phyloP scores from a whole-genome alignment of 2,329 filamentous ascomycete genomes.

The Xylariaceae sp. region DNA sequence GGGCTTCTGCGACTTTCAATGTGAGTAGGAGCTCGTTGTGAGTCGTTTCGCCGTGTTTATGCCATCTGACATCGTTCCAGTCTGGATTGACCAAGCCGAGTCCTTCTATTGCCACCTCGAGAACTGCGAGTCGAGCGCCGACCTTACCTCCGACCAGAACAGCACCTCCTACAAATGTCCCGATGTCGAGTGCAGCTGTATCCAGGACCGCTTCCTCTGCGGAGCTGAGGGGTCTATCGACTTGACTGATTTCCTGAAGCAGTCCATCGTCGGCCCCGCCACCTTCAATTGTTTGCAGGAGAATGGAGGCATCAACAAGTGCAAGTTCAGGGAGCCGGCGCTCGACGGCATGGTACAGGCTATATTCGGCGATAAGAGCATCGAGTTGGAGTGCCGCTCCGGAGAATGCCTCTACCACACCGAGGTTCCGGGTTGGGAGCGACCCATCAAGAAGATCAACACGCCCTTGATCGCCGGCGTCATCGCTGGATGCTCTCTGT shows the following conservation, averaged over 20 bases:
- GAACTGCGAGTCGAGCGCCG: slow-evolving; percentile 66
- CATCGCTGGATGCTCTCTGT: slow-evolving; percentile 78
- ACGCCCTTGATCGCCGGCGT: slow-evolving; percentile 91
- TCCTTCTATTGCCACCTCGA: slow-evolving; percentile 94
- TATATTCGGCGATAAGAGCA: slow-evolving; percentile 88
- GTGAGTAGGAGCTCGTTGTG: slow-evolving; percentile 46
- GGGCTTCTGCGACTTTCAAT: slow-evolving; percentile 87
- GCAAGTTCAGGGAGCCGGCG: slow-evolving; percentile 80
- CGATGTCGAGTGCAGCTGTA: slow-evolving; percentile 77
- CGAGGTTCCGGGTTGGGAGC: slow-evolving; percentile 82
- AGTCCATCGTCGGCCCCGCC: slow-evolving; percentile 81
- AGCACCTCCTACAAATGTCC: slow-evolving; percentile 79
- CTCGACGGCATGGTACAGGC: slow-evolving; percentile 86
- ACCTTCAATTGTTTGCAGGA: slow-evolving; percentile 67
- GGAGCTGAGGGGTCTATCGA: slow-evolving; percentile 88
- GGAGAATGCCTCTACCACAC: slow-evolving; percentile 93
- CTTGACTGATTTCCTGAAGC: slow-evolving; percentile 76
- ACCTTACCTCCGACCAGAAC: slow-evolving; percentile 64
- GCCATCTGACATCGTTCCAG: slow-evolving; percentile 33
- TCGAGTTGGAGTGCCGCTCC: slow-evolving; percentile 70
- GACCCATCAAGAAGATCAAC: slow-evolving; percentile 90
- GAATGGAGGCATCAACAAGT: slow-evolving; percentile 56
- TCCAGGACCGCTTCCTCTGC: slow-evolving; percentile 87
- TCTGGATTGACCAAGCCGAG: slow-evolving; percentile 91
- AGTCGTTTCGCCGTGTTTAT: neutral